Evolutionary conservation across 257 asterid genomes (phyloP).

Genomic region (Linaria vulgaris): DNA sequence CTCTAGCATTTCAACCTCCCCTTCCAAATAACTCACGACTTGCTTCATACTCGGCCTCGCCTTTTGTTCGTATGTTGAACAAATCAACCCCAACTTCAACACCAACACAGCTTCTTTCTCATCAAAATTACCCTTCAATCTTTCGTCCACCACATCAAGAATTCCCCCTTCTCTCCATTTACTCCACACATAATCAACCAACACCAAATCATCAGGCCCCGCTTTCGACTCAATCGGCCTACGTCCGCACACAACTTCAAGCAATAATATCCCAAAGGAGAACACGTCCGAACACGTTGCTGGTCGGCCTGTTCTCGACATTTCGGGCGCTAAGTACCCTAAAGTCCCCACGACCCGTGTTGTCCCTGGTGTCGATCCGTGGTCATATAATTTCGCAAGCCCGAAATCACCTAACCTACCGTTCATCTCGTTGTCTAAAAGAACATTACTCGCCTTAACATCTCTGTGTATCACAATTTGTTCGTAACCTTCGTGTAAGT

Average conservation of each 20-base stretch:
- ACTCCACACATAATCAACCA: slow-evolving; percentile 50
- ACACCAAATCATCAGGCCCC: slow-evolving; percentile 40
- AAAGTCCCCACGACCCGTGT: slow-evolving; percentile 68
- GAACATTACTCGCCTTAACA: slow-evolving; percentile 66
- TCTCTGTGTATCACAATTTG: slow-evolving; percentile 63
- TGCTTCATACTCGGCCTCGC: slow-evolving; percentile 61
- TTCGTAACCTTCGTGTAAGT: slow-evolving; percentile 72
- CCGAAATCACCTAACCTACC: slow-evolving; percentile 63
- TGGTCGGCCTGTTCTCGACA: slow-evolving; percentile 55
- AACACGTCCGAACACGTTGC: slow-evolving; percentile 55
- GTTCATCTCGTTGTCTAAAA: slow-evolving; percentile 55
- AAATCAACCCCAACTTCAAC: slow-evolving; percentile 51
- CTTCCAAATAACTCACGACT: slow-evolving; percentile 46
- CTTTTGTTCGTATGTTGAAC: slow-evolving; percentile 36
- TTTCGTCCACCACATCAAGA: slow-evolving; percentile 48
- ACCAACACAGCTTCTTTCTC: slow-evolving; percentile 41
- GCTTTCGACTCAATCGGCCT: slow-evolving; percentile 51
- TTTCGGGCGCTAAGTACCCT: slow-evolving; percentile 70
- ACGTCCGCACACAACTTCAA: slow-evolving; percentile 57
- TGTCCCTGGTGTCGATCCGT: slow-evolving; percentile 55
- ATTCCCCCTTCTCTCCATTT: slow-evolving; percentile 43
- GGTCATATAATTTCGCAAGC: slow-evolving; percentile 57
- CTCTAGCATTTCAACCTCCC: slow-evolving; percentile 37
- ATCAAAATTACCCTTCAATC: slow-evolving; percentile 32
- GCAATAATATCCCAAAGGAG: slow-evolving; percentile 56